Conservation (phyloP, 1,284 basidiomycete genomes). For the Ceratobasidium sp. region DNA sequence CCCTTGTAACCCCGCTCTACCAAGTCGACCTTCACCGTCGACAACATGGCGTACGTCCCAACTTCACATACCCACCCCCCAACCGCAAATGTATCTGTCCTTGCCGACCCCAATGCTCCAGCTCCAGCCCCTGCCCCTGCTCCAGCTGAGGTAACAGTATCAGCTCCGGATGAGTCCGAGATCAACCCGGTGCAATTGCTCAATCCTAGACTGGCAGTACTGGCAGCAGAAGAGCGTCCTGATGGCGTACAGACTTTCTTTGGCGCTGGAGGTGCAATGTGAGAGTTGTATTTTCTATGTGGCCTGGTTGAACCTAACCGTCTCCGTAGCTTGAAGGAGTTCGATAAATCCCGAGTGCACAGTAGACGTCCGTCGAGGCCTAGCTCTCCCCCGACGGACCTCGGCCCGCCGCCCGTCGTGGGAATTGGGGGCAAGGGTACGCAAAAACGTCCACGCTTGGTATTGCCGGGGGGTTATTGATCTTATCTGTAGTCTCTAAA, state of each 20-base stretch:
- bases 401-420: conserved; percentile 74
- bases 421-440: conserved; percentile 86
- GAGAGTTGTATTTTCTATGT: not conserved
- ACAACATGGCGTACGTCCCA: conserved; percentile 39
- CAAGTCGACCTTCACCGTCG: too few species aligned
- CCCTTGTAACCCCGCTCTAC: too few species aligned
- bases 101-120: not conserved
- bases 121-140: not conserved
- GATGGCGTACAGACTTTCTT: conserved; percentile 42
- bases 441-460: conserved; percentile 30
- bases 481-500: conserved; percentile 77
- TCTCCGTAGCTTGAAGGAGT: conserved; percentile 76
- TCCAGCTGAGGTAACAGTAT: not conserved
- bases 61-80: conserved; percentile 36
- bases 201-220: conserved; percentile 20
- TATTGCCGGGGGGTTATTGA: conserved; percentile 23
- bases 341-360: conserved; percentile 78
- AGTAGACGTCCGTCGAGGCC: conserved; percentile 77
- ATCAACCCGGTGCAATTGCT: conserved; percentile 9
- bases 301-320: not conserved
- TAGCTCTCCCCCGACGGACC: conserved; percentile 66
- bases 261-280: conserved; percentile 41
- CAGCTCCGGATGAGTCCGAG: conserved; percentile 6
- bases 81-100: conserved; percentile 22
- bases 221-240: conserved; percentile 33